phyloP scores from a whole-genome alignment of 2,329 filamentous ascomycete genomes.

The Fusarium graminum region DNA sequence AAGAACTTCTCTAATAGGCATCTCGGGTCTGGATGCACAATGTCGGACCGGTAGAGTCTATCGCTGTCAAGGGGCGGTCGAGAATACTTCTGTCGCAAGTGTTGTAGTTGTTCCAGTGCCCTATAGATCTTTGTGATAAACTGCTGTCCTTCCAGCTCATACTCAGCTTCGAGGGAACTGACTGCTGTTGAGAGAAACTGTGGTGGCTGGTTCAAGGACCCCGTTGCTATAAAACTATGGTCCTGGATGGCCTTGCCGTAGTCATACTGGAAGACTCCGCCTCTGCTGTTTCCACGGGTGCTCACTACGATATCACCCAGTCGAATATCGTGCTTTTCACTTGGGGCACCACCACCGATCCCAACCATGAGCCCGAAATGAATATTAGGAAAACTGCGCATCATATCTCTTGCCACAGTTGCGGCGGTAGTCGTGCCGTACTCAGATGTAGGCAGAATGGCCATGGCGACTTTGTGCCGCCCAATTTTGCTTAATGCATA shows the following conservation, averaged over 20 bases:
- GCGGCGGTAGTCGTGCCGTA: conserved; percentile 49
- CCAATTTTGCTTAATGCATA: conserved; percentile 53
- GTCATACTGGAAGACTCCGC: conserved; percentile 49
- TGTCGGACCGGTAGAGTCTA: background rate
- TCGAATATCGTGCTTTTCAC: conserved; percentile 52
- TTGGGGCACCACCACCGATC: conserved; percentile 55
- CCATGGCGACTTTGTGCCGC: conserved; percentile 55
- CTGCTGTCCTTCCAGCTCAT: background rate
- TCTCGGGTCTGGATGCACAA: background rate
- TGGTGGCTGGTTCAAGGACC: conserved; percentile 34
- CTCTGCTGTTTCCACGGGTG: background rate
- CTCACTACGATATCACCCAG: conserved; percentile 48
- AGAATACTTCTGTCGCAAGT: background rate
- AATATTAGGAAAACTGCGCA: conserved; percentile 50
- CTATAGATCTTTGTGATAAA: background rate
- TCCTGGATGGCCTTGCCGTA: conserved; percentile 43
- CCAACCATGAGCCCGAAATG: conserved; percentile 53
- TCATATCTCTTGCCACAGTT: conserved; percentile 48
- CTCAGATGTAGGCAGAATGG: conserved; percentile 43
- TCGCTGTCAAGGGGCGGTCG: background rate
- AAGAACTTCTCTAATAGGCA: background rate
- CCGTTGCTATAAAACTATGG: conserved; percentile 25
- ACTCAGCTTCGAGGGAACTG: rapidly evolving
- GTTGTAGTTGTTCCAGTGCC: background rate
- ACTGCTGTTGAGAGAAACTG: background rate